These are phyloP conservation scores for Dictyostelium intermedium DNA, from an alignment of 78 protist genomes.

Conservation along the genomic window DNA sequence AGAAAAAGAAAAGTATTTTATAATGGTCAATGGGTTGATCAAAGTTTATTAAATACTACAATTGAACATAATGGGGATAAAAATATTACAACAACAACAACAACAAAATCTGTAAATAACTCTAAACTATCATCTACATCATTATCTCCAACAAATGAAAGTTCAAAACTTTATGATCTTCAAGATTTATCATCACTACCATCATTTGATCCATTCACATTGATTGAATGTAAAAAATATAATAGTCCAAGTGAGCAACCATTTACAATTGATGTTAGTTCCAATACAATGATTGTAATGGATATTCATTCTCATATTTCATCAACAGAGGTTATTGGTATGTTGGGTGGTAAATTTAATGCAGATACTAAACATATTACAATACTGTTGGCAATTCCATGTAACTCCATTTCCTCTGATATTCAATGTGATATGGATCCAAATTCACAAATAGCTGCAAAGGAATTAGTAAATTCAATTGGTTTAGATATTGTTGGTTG, in stretches of 20 bases:
- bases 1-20: neutral
- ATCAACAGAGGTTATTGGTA: conserved; percentile 83
- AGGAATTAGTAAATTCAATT: conserved; percentile 10
- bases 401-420: conserved; percentile 25
- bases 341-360: conserved; percentile 81
- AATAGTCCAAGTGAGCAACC: conserved; percentile 12
- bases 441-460: conserved; percentile 30
- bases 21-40: neutral
- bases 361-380: conserved; percentile 11
- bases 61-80: neutral
- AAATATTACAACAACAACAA: neutral
- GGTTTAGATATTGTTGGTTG: conserved; percentile 83
- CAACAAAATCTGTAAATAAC: neutral
- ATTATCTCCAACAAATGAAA: neutral
- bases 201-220: conserved; percentile 56
- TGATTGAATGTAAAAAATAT: conserved; percentile 30
- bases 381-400: conserved; percentile 57
- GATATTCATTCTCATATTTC: conserved; percentile 79
- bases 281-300: conserved; percentile 37
- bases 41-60: neutral
- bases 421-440: conserved; percentile 88
- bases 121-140: neutral
- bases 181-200: neutral
- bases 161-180: neutral
- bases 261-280: conserved; percentile 38